Base-by-base conservation (phyloP, 208 protist genomes). In the Leptomonas pyrrhocoris region DNA sequence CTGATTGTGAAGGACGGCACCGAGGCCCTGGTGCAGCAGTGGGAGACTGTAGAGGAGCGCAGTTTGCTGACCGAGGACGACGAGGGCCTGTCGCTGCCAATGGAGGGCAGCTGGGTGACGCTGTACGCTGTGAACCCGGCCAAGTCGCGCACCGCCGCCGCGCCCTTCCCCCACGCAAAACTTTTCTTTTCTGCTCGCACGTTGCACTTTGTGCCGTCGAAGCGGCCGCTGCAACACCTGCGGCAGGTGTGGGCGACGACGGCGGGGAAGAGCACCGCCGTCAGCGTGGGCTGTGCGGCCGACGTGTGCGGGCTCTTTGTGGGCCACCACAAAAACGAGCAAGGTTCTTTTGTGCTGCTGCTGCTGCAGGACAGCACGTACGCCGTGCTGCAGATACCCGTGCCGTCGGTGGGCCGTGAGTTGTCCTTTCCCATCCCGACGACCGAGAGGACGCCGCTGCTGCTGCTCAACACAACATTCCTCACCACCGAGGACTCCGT, bases 11-110 rank as follows among this genome's bases (percentile, higher is more conserved):
- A 81, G 54, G 74, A 77, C 5, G 66, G 73, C 12, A 83, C 73
- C 27, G 82, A 94, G 74, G 77, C 83, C 1, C 62, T 95, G 2
- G 74, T 95, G 43, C 90, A 95, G 64, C 72, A 90, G 36, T 95
- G 90, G 87, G 77, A 90, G 42, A 77, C 65, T 40, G 71, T 75
- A 46, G 74, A 72, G 28, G 71, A 81, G 25, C 58, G 48, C 12
- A 65, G 55, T 0, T 31, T 58, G n/a, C 65, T 74, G 16, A 5
- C 28, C 13, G 60, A 69, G 23, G 73, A 75, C 18, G 60, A 61
- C 3, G 49, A 74, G 4, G 72, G 74, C n/a, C 50, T 67, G n/a
- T 65, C 70, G 8, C 72, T 90, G 55, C 90, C 87, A 6, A 38
- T 56, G 21, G 85, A 92, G 64, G 86, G 87, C 0, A 76, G 79